Percentiles rank a stretch among this genome's conserved stretches.
Evolutionary conservation across 305 asterid species (phyloP).

Genomic region (Plantago coronopus): DNA sequence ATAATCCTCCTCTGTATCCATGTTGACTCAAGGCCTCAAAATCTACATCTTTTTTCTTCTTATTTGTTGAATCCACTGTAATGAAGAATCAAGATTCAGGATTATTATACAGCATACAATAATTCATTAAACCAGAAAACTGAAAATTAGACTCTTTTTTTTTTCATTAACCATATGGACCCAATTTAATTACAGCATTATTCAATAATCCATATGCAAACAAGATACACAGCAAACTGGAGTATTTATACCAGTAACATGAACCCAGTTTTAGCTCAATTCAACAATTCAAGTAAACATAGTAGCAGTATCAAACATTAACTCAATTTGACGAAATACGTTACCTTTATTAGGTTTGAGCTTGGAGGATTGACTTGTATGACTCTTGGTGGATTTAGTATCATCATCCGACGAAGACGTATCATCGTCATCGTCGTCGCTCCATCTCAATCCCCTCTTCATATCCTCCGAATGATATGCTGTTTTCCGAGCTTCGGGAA

Average conservation of each 20-base stretch:
- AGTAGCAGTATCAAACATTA: neutral
- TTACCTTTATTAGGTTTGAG: slow-evolving; percentile 50
- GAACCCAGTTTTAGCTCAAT: neutral
- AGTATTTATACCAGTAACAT: neutral
- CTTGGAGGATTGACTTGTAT: slow-evolving; percentile 31
- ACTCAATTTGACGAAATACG: neutral
- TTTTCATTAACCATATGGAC: neutral
- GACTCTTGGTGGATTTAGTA: slow-evolving; percentile 31
- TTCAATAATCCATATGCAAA: neutral
- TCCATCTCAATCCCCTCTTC: slow-evolving; percentile 72
- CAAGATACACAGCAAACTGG: no score
- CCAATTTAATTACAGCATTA: no score
- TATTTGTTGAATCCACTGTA: slow-evolving; percentile 51
- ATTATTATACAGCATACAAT: neutral
- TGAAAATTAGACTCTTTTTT: no score
- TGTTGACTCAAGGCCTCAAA: slow-evolving; percentile 72
- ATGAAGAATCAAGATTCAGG: slow-evolving; percentile 14
- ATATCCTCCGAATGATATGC: neutral
- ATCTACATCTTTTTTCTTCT: slow-evolving; percentile 63
- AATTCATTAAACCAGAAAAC: neutral
- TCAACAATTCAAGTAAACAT: neutral
- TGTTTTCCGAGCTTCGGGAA: no score
- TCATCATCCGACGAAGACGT: slow-evolving; percentile 46
- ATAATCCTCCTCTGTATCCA: slow-evolving; percentile 84
- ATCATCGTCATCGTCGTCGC: slow-evolving; percentile 52